These are phyloP conservation scores for Xerocomus nothofagi DNA, from an alignment of 1,284 basidiomycete species.

Conservation along the genomic window DNA sequence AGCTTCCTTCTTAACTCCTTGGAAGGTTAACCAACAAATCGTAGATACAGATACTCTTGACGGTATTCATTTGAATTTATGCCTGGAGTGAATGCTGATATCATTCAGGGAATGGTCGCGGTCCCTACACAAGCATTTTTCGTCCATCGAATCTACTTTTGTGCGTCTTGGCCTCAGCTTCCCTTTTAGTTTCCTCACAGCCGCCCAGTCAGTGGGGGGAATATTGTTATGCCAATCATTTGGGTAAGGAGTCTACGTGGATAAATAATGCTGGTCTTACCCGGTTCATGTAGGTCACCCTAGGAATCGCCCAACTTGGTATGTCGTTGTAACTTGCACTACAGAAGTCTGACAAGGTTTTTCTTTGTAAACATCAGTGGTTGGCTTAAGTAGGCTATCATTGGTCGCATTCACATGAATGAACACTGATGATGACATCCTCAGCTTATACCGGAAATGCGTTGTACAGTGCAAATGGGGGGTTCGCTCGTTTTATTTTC, in stretches of 20 bases:
- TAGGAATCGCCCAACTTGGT: conserved; percentile 9
- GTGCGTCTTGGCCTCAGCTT: conserved; percentile 1
- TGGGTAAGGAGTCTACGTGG: conserved; percentile 9
- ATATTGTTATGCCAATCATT: conserved; percentile 1
- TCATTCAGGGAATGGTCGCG: conserved; percentile 5
- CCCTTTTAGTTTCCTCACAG: not conserved
- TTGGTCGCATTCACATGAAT: not conserved
- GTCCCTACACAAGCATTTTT: conserved; percentile 9
- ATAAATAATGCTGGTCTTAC: not conserved
- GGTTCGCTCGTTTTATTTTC: conserved; percentile 4
- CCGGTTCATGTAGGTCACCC: not conserved
- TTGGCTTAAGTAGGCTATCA: not conserved
- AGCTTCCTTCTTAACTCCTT: not conserved
- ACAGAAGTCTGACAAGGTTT: not conserved
- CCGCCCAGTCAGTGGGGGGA: conserved; percentile 8
- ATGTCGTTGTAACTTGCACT: not conserved
- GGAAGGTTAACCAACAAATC: not conserved
- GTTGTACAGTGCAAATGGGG: conserved; percentile 11
- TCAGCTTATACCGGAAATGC: conserved; percentile 7
- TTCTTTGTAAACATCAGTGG: conserved; percentile 1
- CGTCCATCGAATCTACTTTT: conserved; percentile 14
- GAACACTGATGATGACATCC: not conserved
- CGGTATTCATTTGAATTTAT: not conserved
- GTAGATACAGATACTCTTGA: conserved; percentile 10
- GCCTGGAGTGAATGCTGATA: too few species aligned